Evolutionary conservation across 768 basidiomycete species (phyloP).

Genomic region (Podaxis pistillaris): DNA sequence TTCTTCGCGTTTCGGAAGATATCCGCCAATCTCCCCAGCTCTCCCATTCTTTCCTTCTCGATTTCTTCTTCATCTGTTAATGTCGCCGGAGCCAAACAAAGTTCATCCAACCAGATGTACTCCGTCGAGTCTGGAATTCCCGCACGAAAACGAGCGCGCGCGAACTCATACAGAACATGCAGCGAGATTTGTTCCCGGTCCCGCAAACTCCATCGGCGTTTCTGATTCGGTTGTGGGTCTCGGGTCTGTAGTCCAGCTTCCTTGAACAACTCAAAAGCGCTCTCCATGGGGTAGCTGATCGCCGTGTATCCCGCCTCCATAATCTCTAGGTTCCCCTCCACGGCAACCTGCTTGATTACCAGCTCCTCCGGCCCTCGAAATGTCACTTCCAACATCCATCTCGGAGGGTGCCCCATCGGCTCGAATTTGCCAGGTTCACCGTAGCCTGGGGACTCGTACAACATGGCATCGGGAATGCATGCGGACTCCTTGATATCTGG

Average conservation of each 20-base stretch:
- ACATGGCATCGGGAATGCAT: neutral
- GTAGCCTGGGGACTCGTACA: neutral
- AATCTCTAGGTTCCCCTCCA: neutral
- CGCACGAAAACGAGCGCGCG: neutral
- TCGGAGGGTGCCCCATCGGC: neutral
- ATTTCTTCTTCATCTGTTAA: neutral
- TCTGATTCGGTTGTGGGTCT: neutral
- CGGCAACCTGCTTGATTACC: neutral
- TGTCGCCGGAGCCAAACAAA: neutral
- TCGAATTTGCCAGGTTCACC: neutral
- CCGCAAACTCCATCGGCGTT: neutral
- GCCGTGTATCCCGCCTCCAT: neutral
- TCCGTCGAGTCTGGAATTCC: neutral
- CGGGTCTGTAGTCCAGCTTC: neutral
- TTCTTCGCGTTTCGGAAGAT: neutral
- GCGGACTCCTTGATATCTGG: neutral
- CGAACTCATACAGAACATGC: neutral
- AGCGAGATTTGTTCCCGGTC: neutral
- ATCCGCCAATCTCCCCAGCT: neutral
- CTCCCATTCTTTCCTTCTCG: neutral
- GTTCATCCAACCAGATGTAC: neutral
- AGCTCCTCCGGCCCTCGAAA: neutral
- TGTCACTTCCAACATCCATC: neutral
- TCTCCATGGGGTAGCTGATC: neutral
- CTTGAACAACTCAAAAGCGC: neutral